Percentiles rank a stretch among this genome's conserved stretches.
Conservation (phyloP, 2,329 filamentous ascomycete genomes). For the Pseudocercospora eumusae region DNA sequence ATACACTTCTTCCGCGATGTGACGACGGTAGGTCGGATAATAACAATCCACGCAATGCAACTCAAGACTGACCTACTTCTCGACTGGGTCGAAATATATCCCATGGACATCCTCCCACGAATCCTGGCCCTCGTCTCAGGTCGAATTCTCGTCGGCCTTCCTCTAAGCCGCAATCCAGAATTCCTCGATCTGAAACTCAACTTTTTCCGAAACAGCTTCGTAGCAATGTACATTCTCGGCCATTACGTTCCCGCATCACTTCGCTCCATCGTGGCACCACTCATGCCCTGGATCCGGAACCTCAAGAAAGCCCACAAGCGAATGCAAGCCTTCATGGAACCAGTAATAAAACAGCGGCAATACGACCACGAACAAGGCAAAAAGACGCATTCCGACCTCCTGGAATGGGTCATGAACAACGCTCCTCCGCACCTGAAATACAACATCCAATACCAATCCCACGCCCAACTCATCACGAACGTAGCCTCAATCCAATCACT, state of each 20-base stretch:
- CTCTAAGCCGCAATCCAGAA: conserved; percentile 8
- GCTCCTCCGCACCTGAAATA: conserved; percentile 6
- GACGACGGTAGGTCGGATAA: background rate
- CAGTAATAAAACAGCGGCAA: conserved; percentile 1
- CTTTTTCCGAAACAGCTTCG: conserved; percentile 13
- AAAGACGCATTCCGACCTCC: background rate
- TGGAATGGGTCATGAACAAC: conserved; percentile 9
- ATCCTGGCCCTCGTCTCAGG: conserved; percentile 8
- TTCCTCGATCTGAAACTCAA: conserved; percentile 9
- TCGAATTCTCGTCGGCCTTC: conserved; percentile 7
- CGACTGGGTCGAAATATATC: conserved; percentile 9
- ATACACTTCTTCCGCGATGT: background rate
- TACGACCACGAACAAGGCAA: background rate
- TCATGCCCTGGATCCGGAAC: background rate
- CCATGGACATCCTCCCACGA: conserved; percentile 7
- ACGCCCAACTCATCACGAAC: conserved; percentile 10
- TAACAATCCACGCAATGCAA: too few relatives aligned
- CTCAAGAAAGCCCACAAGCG: conserved; percentile 4
- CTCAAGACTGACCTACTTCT: too few relatives aligned
- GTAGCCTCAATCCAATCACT: conserved; percentile 7
- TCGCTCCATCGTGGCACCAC: background rate
- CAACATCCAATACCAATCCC: conserved; percentile 8
- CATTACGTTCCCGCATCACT: background rate
- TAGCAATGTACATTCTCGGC: conserved; percentile 3
- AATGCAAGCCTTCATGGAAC: conserved; percentile 8